phyloP scores from a whole-genome alignment of 2,329 filamentous ascomycete genomes.

The Paraphoma sp. region DNA sequence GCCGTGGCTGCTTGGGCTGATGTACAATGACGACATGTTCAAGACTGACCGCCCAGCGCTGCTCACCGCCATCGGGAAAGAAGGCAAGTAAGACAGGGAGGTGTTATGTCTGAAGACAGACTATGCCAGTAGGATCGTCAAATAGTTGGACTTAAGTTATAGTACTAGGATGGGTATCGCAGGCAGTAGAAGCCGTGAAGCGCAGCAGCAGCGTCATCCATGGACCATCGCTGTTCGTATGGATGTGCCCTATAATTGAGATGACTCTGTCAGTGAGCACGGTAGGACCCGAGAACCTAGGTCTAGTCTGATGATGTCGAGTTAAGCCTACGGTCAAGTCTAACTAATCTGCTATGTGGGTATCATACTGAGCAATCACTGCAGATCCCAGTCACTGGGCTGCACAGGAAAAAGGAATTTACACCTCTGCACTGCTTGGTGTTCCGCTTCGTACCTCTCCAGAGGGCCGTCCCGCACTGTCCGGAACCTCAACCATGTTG shows the following conservation, averaged over 20 bases:
- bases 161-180: too few species aligned
- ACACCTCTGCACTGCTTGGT: conserved; percentile 12
- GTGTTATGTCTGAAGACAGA: not conserved
- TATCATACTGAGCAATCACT: not conserved
- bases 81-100: not conserved
- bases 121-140: too few species aligned
- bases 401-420: not conserved
- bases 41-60: conserved; percentile 1
- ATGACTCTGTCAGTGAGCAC: too few species aligned
- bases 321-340: too few species aligned
- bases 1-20: conserved; percentile 2
- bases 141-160: too few species aligned
- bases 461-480: conserved; percentile 40
- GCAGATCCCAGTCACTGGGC: not conserved
- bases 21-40: conserved; percentile 24
- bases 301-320: too few species aligned
- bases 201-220: too few species aligned
- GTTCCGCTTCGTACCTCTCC: conserved; percentile 33
- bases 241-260: too few species aligned
- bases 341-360: not conserved
- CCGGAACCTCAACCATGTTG: conserved; percentile 41
- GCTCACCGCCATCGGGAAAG: conserved; percentile 22
- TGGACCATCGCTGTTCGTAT: too few species aligned
- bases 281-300: too few species aligned
- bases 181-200: too few species aligned